Base-by-base conservation (phyloP, 2,329 filamentous ascomycete species). In the Fusarium sarcochroum region DNA sequence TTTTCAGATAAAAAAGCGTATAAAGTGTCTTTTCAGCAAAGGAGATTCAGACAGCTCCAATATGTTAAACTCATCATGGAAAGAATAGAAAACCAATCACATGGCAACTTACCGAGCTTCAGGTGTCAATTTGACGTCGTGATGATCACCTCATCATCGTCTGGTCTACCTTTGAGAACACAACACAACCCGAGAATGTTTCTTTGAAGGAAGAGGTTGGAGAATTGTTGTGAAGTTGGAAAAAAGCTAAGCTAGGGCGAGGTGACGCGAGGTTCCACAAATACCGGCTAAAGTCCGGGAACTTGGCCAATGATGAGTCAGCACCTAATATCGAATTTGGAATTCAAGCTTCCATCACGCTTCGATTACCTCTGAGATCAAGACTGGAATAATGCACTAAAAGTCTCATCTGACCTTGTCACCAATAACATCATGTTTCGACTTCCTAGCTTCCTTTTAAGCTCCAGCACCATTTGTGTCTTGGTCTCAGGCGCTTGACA, bases 31-130 rank as follows among this genome's bases (percentile, higher is more conserved):
- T 84, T 83, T 92, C 90, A 86, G 84, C 89, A 90, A 70, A 81
- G 77, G 78, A 78, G 83, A 87, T 80, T 86, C 81, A 89, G 90
- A 93, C 90, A 92, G 90, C 90, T 93, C 90, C 90, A 93, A 92
- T 92, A 91, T 56, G 83, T 77, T 75, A 69, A 75, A 71, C 73
- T 82, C 83, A 85, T 86, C 84, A 86, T 68, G 55, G 66, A 76
- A 75, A 63, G 30, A n/a, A 32, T 37, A 47, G 50, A 14, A 13
- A 34, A 18, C 18, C 21, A 48, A 38, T 48, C n/a, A 49, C 37
- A 37, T 21, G 18, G 46, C 47, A 63, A 76, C 77, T 76, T 77
- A 73, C 71, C 48, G 32, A 56, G 34, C 23, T 46, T 61, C 15
- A 32, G 38, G 40, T 25, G 38, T 56, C 15, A 45, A 40, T 18